Evolutionary conservation across 2,329 filamentous ascomycete genomes (phyloP).

Genomic region (Claviceps sp.): DNA sequence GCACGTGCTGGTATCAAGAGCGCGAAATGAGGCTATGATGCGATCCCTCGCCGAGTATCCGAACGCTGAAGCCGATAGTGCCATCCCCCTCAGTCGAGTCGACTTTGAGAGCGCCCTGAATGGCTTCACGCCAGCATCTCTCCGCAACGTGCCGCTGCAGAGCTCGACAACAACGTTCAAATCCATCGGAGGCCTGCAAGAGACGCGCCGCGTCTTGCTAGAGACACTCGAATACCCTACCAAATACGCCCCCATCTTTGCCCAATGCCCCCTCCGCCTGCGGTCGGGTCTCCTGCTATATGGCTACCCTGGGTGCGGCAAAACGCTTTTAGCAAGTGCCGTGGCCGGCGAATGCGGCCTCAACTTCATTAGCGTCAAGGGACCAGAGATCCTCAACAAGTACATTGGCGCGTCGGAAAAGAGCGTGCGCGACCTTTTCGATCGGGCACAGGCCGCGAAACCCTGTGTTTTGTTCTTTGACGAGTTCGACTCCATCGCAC

Average conservation of each 20-base stretch:
- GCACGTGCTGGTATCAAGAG: conserved; percentile 70
- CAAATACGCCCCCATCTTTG: conserved; percentile 95
- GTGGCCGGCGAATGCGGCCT: conserved; percentile 96
- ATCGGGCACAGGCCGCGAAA: conserved; percentile 76
- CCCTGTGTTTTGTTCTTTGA: conserved; percentile 97
- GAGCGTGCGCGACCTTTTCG: conserved; percentile 87
- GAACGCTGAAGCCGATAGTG: conserved; percentile 29
- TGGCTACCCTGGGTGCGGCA: conserved; percentile 90
- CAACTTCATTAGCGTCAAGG: conserved; percentile 98
- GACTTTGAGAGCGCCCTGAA: conserved; percentile 80
- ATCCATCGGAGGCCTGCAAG: conserved; percentile 75
- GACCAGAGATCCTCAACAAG: conserved; percentile 96
- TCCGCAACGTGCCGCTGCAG: conserved; percentile 88
- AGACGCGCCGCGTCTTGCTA: conserved; percentile 80
- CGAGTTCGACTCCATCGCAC: conserved; percentile 95
- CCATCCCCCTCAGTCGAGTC: conserved; percentile 50
- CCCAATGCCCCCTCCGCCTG: conserved; percentile 85
- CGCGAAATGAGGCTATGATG: conserved; percentile 85
- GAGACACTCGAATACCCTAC: conserved; percentile 96
- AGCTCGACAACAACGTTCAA: conserved; percentile 86
- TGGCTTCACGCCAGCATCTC: conserved; percentile 87
- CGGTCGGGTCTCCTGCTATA: conserved; percentile 88
- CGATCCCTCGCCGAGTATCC: conserved; percentile 49
- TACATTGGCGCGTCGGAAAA: conserved; percentile 98
- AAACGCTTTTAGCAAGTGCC: conserved; percentile 86